A percentile compares a stretch with the other conserved stretches of the same genome.
phyloP scores from a whole-genome alignment of 495 filamentous ascomycete genomes.

The Patellaria atrata region DNA sequence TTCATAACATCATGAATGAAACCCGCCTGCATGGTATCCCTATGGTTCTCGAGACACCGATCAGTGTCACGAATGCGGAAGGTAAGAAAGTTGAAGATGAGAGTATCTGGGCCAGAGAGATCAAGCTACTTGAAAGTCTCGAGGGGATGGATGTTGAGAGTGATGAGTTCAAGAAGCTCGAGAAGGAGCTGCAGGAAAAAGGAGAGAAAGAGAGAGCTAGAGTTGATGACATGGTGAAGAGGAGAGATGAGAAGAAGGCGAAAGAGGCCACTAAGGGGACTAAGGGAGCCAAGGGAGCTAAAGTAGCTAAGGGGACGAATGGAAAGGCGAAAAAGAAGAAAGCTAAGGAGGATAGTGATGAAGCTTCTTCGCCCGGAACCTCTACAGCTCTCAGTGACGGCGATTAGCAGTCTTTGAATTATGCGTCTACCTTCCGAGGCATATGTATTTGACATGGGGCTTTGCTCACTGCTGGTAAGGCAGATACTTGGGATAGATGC shows the following conservation, averaged over 20 bases:
- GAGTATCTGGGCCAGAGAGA: constrained; percentile 28
- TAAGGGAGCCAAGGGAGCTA: constrained; percentile 2
- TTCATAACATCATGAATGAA: constrained; percentile 84
- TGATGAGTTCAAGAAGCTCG: constrained; percentile 50
- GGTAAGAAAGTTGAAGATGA: constrained; percentile 60
- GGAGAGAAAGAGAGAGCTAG: constrained; percentile 58
- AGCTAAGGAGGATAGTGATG: constrained; percentile 1
- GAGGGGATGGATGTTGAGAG: constrained; percentile 67
- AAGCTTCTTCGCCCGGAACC: neutral
- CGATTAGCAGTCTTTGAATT: no score
- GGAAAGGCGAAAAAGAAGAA: neutral
- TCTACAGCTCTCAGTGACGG: no score
- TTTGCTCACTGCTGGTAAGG: neutral
- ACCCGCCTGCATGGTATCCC: constrained; percentile 60
- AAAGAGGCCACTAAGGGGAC: constrained; percentile 13
- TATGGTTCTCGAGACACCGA: constrained; percentile 90
- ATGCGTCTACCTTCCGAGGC: no score
- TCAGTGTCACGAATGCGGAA: constrained; percentile 52
- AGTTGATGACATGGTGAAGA: constrained; percentile 60
- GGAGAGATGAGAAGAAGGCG: constrained; percentile 41
- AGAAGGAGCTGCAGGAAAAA: constrained; percentile 47
- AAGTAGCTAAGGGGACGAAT: neutral
- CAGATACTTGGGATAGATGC: no score
- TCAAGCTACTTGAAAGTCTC: constrained; percentile 60
- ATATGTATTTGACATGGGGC: neutral